Base-by-base conservation (phyloP, 164 flowering plant species). In the Magnolia sinica region DNA sequence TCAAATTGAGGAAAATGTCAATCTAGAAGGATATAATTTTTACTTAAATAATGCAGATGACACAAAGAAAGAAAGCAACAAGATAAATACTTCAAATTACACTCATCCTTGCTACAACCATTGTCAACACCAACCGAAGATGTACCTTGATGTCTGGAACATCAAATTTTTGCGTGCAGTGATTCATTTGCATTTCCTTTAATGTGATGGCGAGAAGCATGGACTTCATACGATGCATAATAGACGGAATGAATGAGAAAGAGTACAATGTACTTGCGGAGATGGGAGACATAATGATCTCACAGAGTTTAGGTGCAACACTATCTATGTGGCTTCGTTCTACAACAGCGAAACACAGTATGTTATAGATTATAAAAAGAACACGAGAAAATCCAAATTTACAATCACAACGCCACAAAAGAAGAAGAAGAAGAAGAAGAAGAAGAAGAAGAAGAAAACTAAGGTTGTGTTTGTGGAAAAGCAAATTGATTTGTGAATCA, bases 291-390 rank as follows among this genome's bases (percentile, higher is more conserved):
- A 95, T 83, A 24, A 95, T 73, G 45, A 93, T 74, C 23, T 2
- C 59, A 81, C 98, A 93, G 16, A 95, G 89, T 74, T 95, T 98
- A 18, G 98, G 90, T 4, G 98, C 98, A 82, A 95, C 77, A 79
- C 93, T 94, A 10, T 88, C 90, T 19, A 20, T 6, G 19, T 81
- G 74, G 50, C 80, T 84, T 8, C 79, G 45, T 45, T 86, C 96
- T 91, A 87, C 87, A 81, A 76, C 37, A 79, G 49, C 61, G 8
- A 77, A 76, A 22, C 18, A 78, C 24, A 72, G 64, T 31, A 64
- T 80, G 14, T 65, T 65, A 14, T 18, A 10, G 29, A 68, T 65
- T 9, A 11, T 8, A 73, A 73, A 68, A 29, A 50, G 23, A 73
- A 59, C 13, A 59, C 1, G 64, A 59, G 64, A 65, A 22, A 65